A percentile compares a stretch with the other conserved stretches of the same genome.
Conservation (phyloP, 2,329 filamentous ascomycete genomes). For the Daldinia eschscholtzii region DNA sequence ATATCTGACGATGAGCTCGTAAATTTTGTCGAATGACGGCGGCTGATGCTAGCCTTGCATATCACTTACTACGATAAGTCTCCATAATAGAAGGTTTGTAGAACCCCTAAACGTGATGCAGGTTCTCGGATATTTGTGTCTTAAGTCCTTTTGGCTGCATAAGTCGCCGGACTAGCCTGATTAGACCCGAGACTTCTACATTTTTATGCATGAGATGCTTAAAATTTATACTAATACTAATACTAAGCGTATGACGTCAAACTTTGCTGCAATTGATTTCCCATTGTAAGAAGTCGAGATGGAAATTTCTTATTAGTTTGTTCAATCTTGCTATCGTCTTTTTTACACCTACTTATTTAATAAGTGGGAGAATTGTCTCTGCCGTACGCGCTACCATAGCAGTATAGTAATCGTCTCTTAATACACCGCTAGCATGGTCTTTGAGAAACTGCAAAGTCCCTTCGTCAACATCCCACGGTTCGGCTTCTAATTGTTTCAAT, state of each 20-base stretch:
- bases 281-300: not conserved
- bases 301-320: not conserved
- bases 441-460: conserved; percentile 41
- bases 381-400: conserved; percentile 32
- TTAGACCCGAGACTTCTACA: not conserved
- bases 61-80: not conserved
- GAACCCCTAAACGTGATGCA: not conserved
- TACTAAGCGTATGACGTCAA: not conserved
- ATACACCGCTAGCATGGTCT: conserved; percentile 40
- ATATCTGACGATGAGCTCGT: not conserved
- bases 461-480: conserved; percentile 36
- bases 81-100: too few species aligned
- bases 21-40: not conserved
- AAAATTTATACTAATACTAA: not conserved
- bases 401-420: conserved; percentile 40
- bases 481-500: conserved; percentile 33
- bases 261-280: not conserved
- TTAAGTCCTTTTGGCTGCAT: conserved; percentile 9
- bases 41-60: conserved; percentile 1
- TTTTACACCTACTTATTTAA: conserved; percentile 7
- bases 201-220: not conserved
- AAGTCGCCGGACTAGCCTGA: not conserved
- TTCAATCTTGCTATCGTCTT: not conserved
- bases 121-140: not conserved
- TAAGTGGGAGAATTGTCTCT: conserved; percentile 38